Conservation (phyloP, 495 filamentous ascomycete genomes). For the Cenococcum geophilum region DNA sequence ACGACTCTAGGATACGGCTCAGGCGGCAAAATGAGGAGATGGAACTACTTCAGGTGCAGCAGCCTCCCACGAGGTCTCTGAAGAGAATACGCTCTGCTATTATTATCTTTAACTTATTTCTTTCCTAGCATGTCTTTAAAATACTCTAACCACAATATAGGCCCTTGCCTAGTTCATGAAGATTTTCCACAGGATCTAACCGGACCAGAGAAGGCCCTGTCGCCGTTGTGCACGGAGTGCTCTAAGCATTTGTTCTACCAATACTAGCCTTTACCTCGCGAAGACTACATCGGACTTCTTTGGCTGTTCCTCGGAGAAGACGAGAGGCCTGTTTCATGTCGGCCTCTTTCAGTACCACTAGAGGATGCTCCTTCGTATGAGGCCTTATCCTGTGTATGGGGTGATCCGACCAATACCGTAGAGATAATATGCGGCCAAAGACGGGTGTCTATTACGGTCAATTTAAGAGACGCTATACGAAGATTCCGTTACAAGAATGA, state of each 20-base stretch:
- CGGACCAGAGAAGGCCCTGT: neutral
- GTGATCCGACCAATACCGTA: neutral
- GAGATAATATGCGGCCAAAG: neutral
- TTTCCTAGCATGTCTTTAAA: neutral
- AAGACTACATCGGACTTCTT: neutral
- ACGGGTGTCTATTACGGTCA: neutral
- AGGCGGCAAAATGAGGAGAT: neutral
- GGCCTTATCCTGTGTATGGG: constrained; percentile 1
- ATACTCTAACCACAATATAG: neutral
- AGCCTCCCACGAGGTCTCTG: no score
- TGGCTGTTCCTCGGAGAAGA: neutral
- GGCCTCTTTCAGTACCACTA: neutral
- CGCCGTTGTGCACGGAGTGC: neutral
- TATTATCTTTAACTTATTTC: neutral
- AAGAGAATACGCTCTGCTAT: no score
- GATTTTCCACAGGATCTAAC: neutral
- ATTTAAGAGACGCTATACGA: neutral
- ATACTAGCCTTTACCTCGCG: neutral
- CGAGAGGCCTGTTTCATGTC: neutral
- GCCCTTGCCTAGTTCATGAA: neutral
- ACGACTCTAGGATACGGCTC: neutral
- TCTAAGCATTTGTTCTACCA: neutral
- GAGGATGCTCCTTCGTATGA: neutral
- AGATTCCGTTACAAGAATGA: neutral
- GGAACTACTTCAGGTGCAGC: neutral